phyloP scores from a whole-genome alignment of 2,329 filamentous ascomycete genomes.

The Ophiostoma sp. region DNA sequence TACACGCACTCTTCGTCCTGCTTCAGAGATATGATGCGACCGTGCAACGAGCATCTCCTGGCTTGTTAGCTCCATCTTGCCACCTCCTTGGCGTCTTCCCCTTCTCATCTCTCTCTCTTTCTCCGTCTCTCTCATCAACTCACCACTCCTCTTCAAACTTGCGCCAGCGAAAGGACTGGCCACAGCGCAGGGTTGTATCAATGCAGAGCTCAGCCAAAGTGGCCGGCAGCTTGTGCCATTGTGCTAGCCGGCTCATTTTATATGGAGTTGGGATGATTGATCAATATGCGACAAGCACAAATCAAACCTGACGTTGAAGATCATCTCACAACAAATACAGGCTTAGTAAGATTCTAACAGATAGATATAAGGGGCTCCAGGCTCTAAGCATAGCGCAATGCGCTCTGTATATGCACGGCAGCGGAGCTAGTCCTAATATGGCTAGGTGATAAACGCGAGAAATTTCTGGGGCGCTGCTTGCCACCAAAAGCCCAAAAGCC shows the following conservation, averaged over 20 bases:
- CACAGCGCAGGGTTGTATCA: conserved; percentile 88
- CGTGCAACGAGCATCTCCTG: conserved; percentile 77
- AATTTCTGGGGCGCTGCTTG: conserved; percentile 20
- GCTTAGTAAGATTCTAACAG: not conserved
- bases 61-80: not conserved
- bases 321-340: not conserved
- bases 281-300: not conserved
- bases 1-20: conserved; percentile 76
- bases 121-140: conserved; percentile 24
- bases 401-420: not conserved
- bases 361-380: not conserved
- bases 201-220: conserved; percentile 83
- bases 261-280: not conserved
- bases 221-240: conserved; percentile 84
- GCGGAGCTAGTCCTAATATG: conserved; percentile 37
- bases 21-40: conserved; percentile 75
- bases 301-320: not conserved
- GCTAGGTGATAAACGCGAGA: conserved; percentile 29
- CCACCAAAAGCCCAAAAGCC: conserved; percentile 15
- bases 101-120: not conserved
- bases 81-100: not conserved
- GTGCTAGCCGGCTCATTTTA: conserved; percentile 32
- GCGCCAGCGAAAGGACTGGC: conserved; percentile 94
- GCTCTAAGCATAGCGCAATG: not conserved
- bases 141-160: conserved; percentile 82